These are phyloP conservation scores for Ensete ventricosum DNA, from an alignment of 176 grass and related monocot genomes.

Conservation along the genomic window DNA sequence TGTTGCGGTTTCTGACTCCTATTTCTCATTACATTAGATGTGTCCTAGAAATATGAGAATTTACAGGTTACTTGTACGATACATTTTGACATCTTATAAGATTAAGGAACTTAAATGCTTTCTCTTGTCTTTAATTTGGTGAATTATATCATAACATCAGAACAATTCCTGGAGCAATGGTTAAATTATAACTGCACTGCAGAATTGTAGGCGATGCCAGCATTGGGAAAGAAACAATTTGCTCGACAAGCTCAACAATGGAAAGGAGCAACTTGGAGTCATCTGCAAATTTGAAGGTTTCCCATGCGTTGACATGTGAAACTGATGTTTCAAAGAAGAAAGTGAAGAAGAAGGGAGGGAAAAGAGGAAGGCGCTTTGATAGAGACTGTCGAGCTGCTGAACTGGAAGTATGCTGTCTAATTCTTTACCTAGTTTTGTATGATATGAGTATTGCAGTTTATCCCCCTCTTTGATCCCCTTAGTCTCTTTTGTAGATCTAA, in stretches of 20 bases:
- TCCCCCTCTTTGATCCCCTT: too few species aligned
- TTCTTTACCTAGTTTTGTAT: not conserved
- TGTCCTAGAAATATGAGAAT: too few species aligned
- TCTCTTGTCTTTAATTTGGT: not conserved
- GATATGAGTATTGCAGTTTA: not conserved
- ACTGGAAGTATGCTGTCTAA: constrained; percentile 43
- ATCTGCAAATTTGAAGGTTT: not conserved
- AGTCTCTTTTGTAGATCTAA: too few species aligned
- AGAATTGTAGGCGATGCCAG: constrained; percentile 17
- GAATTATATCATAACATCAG: not conserved
- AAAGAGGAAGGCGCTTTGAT: constrained; percentile 91
- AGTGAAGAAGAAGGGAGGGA: constrained; percentile 40
- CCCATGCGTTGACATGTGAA: constrained; percentile 34
- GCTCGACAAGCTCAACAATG: constrained; percentile 19
- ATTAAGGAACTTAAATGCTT: not conserved
- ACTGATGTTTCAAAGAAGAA: constrained; percentile 18
- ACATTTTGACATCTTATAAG: not conserved
- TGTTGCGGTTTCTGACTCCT: too few species aligned
- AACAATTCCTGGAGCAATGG: not conserved
- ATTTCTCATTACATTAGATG: too few species aligned
- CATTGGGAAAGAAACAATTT: constrained; percentile 16
- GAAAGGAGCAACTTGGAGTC: constrained; percentile 24
- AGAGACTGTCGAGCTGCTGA: constrained; percentile 69
- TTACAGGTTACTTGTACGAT: not conserved
- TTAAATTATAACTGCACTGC: not conserved